Evolutionary conservation across 164 flowering plant species (phyloP).

Genomic region (Macadamia tetraphylla): DNA sequence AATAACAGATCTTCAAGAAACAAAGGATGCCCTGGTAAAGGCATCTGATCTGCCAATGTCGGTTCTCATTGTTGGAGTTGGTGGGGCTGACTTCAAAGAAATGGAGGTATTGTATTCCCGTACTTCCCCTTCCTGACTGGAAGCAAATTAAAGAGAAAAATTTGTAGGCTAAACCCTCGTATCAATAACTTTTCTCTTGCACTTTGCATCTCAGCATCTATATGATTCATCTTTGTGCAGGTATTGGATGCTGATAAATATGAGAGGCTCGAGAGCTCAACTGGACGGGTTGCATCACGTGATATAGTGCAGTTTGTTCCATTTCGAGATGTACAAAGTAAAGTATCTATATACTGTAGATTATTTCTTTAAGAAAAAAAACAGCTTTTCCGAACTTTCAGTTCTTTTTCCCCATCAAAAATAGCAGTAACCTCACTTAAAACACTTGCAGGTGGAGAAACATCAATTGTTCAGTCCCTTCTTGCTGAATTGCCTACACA

Average conservation of each 20-base stretch:
- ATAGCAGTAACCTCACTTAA: constrained; percentile 42
- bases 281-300: constrained; percentile 68
- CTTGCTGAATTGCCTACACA: constrained; percentile 20
- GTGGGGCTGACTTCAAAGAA: constrained; percentile 79
- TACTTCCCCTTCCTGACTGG: no score
- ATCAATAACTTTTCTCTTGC: background rate
- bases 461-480: constrained; percentile 16
- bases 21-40: constrained; percentile 70
- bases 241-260: constrained; percentile 60
- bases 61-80: constrained; percentile 75
- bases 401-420: background rate
- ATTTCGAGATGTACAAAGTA: constrained; percentile 68
- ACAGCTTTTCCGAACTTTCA: background rate
- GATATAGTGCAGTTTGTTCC: constrained; percentile 87
- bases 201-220: background rate
- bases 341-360: constrained; percentile 6
- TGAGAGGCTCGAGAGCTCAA: constrained; percentile 60
- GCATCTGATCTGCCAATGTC: constrained; percentile 81
- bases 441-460: constrained; percentile 20
- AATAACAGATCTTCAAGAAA: constrained; percentile 81
- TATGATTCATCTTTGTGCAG: constrained; percentile 20
- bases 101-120: constrained; percentile 56
- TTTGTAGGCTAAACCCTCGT: background rate
- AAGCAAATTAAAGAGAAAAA: background rate
- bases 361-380: background rate